Percentiles rank a stretch among this genome's conserved stretches.
These are phyloP conservation scores for Candida quercuum DNA, from an alignment of 805 yeast species.

Conservation along the genomic window DNA sequence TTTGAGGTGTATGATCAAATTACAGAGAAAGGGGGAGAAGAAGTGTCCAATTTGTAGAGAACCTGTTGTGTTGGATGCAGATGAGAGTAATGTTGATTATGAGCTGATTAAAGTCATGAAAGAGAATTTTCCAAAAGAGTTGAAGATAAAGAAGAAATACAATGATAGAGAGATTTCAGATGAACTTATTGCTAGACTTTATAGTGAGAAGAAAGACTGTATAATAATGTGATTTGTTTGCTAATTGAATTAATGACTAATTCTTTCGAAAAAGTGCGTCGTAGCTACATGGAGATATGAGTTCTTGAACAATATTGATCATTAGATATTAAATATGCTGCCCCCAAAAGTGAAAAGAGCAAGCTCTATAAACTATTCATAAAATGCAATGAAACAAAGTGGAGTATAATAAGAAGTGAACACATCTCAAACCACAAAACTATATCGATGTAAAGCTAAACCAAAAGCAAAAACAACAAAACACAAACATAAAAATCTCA, in stretches of 20 bases:
- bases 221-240: background rate
- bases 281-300: background rate
- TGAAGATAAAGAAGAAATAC: conserved; percentile 53
- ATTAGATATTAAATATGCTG: too few species aligned
- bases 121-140: conserved; percentile 60
- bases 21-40: conserved; percentile 52
- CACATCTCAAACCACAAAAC: background rate
- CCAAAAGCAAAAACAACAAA: too few species aligned
- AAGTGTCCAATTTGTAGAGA: conserved; percentile 65
- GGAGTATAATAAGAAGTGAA: too few species aligned
- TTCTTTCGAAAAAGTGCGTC: background rate
- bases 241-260: background rate
- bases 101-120: conserved; percentile 49
- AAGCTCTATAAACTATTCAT: too few species aligned
- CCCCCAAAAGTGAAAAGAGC: too few species aligned
- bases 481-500: too few species aligned
- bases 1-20: conserved; percentile 62
- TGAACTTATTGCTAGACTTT: conserved; percentile 30
- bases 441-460: background rate
- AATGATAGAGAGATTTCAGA: conserved; percentile 43
- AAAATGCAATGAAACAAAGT: too few species aligned
- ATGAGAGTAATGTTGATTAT: conserved; percentile 52
- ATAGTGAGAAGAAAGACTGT: too few species aligned
- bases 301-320: too few species aligned
- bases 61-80: conserved; percentile 50